A percentile compares a stretch with the other conserved stretches of the same genome.
These are phyloP conservation scores for Gentiana dahurica DNA, from an alignment of 257 asterid genomes.

Conservation along the genomic window DNA sequence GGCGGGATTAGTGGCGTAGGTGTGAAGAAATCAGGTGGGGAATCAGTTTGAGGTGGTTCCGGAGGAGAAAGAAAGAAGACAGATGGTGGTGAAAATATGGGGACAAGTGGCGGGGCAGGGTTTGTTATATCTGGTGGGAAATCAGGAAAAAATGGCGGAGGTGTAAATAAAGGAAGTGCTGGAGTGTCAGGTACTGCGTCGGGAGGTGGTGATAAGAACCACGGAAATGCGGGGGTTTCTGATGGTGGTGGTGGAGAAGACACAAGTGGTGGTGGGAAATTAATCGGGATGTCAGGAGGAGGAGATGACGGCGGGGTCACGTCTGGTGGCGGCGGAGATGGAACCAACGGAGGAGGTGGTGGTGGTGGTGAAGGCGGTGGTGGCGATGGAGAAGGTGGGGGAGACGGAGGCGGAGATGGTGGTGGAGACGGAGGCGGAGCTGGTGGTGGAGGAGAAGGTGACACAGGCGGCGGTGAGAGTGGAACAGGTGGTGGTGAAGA, in stretches of 20 bases:
- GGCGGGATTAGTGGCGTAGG: conserved; percentile 3
- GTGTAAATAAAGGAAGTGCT: conserved; percentile 13
- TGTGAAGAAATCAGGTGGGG: background rate
- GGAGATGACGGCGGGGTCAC: conserved; percentile 11
- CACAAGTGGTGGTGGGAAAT: conserved; percentile 16
- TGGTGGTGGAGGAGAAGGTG: conserved; percentile 12
- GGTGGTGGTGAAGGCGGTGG: conserved; percentile 5
- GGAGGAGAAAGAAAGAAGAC: conserved; percentile 6
- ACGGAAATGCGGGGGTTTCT: conserved; percentile 17
- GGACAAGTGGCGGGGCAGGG: conserved; percentile 21
- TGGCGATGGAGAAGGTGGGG: conserved; percentile 6
- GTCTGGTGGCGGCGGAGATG: conserved; percentile 17
- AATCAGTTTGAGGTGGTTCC: background rate
- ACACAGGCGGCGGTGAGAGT: conserved; percentile 10
- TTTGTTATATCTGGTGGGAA: conserved; percentile 21
- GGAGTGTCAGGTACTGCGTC: conserved; percentile 11
- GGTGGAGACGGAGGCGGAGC: background rate
- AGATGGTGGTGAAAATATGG: conserved; percentile 18
- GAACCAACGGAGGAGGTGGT: conserved; percentile 12
- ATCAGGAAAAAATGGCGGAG: conserved; percentile 19
- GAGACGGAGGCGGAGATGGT: conserved; percentile 11
- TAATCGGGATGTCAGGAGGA: conserved; percentile 11
- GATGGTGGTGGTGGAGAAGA: conserved; percentile 21
- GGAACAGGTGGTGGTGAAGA: conserved; percentile 20
- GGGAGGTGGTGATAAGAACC: conserved; percentile 18